Percentiles rank a stretch among this genome's conserved stretches.
Evolutionary conservation across 805 yeast genomes (phyloP).

Genomic region (Yarrowia sp.): DNA sequence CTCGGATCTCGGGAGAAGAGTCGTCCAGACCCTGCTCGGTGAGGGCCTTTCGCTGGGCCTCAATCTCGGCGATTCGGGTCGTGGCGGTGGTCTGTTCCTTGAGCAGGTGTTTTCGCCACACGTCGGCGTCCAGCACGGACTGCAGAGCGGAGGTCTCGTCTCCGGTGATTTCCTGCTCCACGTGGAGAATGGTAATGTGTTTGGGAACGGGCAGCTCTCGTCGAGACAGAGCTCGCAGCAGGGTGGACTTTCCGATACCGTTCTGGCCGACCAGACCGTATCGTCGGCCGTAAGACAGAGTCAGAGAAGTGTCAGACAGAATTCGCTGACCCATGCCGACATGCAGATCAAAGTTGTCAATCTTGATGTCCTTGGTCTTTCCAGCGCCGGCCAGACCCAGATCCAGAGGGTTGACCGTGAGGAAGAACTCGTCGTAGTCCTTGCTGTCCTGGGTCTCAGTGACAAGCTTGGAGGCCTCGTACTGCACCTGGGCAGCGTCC

Average conservation of each 20-base stretch:
- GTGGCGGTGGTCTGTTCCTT: conserved; percentile 68
- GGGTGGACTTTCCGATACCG: conserved; percentile 99
- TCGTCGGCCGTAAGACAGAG: conserved; percentile 89
- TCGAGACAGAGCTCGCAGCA: conserved; percentile 86
- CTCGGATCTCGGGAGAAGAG: conserved; percentile 62
- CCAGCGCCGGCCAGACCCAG: conserved; percentile 65
- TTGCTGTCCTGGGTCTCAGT: conserved; percentile 61
- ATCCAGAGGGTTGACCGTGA: conserved; percentile 94
- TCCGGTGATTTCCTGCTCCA: conserved; percentile 96
- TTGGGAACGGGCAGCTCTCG: conserved; percentile 94
- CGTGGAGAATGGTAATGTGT: conserved; percentile 94
- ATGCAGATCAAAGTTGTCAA: conserved; percentile 90
- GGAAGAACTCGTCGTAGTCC: conserved; percentile 93
- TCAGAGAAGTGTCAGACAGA: conserved; percentile 82
- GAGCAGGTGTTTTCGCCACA: conserved; percentile 92
- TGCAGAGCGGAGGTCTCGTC: conserved; percentile 91
- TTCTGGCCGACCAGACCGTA: conserved; percentile 98
- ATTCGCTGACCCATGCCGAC: conserved; percentile 97
- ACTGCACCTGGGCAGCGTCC: conserved; percentile 51
- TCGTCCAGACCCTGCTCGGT: conserved; percentile 43
- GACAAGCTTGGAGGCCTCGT: conserved; percentile 86
- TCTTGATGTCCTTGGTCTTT: conserved; percentile 93
- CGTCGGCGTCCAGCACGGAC: conserved; percentile 98
- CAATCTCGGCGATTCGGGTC: conserved; percentile 78
- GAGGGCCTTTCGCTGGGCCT: conserved; percentile 57